Evolutionary conservation across 23 red algal species (phyloP).

Genomic region (Gracilaria caudata): DNA sequence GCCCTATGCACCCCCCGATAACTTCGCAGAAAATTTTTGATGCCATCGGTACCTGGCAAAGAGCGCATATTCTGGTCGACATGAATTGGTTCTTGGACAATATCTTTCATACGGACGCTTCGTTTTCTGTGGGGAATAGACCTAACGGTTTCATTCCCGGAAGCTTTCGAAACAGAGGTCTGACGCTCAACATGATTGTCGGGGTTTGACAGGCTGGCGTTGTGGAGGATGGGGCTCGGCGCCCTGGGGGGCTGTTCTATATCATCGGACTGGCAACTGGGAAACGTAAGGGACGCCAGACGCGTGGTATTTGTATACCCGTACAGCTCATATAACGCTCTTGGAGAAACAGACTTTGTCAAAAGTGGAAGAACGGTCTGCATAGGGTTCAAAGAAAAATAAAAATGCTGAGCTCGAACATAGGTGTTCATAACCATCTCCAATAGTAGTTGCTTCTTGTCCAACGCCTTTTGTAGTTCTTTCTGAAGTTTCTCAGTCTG

Average conservation of each 20-base stretch:
- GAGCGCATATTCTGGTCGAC: background rate
- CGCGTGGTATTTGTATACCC: background rate
- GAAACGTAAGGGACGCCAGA: background rate
- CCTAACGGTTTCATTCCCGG: background rate
- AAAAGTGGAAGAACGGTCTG: conserved; percentile 17
- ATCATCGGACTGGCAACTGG: background rate
- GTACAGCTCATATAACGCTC: conserved; percentile 1
- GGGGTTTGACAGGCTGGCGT: background rate
- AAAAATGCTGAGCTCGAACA: conserved; percentile 52
- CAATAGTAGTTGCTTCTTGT: conserved; percentile 29
- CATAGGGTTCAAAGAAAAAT: conserved; percentile 49
- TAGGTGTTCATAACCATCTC: conserved; percentile 42
- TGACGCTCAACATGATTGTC: background rate
- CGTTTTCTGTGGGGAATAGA: background rate
- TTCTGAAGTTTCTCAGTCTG: conserved; percentile 23
- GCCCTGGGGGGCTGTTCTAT: conserved; percentile 15
- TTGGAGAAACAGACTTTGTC: background rate
- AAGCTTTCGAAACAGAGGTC: background rate
- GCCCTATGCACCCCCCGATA: background rate
- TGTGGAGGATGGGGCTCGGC: background rate
- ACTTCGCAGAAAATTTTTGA: background rate
- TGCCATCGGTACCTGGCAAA: background rate
- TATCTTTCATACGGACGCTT: background rate
- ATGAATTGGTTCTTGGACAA: background rate
- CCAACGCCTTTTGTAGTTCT: conserved; percentile 31